Evolutionary conservation across 371 early-diverging fungal species (phyloP).

Genomic region (Capillidium rhysosporum): DNA sequence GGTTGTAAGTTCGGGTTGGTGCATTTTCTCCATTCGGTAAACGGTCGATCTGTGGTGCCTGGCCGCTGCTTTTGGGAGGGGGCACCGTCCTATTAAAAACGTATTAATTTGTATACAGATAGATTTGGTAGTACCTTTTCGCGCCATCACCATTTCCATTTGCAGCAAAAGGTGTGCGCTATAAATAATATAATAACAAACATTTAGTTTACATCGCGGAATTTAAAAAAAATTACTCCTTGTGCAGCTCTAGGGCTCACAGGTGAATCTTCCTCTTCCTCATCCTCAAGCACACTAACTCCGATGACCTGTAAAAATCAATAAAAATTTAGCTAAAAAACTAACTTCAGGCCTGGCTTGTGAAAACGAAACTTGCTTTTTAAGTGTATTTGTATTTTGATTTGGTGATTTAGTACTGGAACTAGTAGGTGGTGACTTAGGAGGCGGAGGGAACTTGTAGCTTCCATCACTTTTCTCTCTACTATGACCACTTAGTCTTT

Average conservation of each 20-base stretch:
- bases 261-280: background rate
- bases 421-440: background rate
- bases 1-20: background rate
- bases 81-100: background rate
- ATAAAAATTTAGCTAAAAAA: background rate
- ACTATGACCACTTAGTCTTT: no score
- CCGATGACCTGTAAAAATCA: background rate
- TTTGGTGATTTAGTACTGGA: no score
- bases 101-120: background rate
- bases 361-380: slow-evolving; percentile 6
- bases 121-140: no score
- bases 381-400: background rate
- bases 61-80: background rate
- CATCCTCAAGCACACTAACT: background rate
- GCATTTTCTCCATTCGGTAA: slow-evolving; percentile 7
- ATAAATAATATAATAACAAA: no score
- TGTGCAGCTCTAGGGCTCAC: no score
- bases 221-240: no score
- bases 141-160: no score
- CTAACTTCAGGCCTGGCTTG: slow-evolving; percentile 1
- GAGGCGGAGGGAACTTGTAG: background rate
- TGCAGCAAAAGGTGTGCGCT: no score
- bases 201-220: no score
- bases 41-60: background rate
- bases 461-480: no score